Evolutionary conservation across 768 basidiomycete genomes (phyloP), one percentile per base, ranked within the genome.

Genomic region (Russula ochroleuca): DNA sequence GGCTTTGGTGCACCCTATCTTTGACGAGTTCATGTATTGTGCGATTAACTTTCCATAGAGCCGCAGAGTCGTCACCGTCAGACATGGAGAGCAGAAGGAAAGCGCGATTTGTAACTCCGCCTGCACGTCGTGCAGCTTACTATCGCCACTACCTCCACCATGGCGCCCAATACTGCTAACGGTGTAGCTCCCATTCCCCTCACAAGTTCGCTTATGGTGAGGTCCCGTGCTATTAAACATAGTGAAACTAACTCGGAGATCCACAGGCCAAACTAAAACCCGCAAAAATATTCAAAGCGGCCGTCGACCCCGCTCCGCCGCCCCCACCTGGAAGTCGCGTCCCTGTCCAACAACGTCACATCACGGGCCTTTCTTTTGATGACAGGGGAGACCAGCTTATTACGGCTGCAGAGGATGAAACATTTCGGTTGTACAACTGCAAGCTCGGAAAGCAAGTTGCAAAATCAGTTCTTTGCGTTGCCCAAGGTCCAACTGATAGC

Each of bases 11-110:
- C 66, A 98, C 97, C 80, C 97, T 85, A 75, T 99, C 96, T 74
- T 87, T 85, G 67, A 95, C 92, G 57, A 99, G 86, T 76, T 99
- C 96, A 73, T 98, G 95, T 48, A 98, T 89, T 54, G 97, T 98
- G 70, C 92, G 79, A 75, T 94, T 94, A 67, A 98, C 94, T 72
- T 95, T 90, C 93, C 94, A 98, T 72, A 98, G 81, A 72, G 86
- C 87, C 63, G 94, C 89, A 65, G 87, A 83, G 74, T 92, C 90
- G 77, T 92, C 89, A 70, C 77, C 76, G 69, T 90, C 88, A 67
- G 80, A 78, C 87, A 90, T 88, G 70, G 75, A 71, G 72, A 69
- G 52, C 50, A 59, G 57, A 62, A 67, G 64, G 59, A 70, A 69
- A 58, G 53, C 50, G 52, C 33, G 71, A 71, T 75, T 85, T 85